These are phyloP conservation scores for Gracilariopsis chorda DNA, from an alignment of 23 red algal genomes.

Conservation along the genomic window DNA sequence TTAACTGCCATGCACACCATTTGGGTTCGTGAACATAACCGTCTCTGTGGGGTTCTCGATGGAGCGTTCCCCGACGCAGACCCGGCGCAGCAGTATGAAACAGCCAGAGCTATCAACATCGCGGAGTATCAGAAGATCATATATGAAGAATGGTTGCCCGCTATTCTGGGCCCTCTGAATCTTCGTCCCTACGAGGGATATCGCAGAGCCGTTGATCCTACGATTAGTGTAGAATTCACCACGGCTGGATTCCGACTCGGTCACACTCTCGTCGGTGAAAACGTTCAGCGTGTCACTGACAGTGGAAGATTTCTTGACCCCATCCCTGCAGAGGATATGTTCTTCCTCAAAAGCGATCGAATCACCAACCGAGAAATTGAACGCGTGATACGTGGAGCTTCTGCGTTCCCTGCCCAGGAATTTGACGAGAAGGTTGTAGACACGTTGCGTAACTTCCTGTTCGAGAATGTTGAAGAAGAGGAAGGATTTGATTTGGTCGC, in stretches of 20 bases:
- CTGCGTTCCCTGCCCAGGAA: slow-evolving; percentile 5
- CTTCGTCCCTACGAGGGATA: slow-evolving; percentile 33
- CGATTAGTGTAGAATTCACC: slow-evolving; percentile 33
- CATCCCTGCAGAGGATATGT: neutral
- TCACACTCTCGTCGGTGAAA: slow-evolving; percentile 12
- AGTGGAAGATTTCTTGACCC: neutral
- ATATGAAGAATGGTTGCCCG: slow-evolving; percentile 31
- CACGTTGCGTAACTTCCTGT: slow-evolving; percentile 29
- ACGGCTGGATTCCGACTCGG: slow-evolving; percentile 46
- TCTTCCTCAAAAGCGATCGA: neutral
- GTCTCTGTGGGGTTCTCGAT: neutral
- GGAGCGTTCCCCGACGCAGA: neutral
- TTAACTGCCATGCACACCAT: slow-evolving; percentile 36
- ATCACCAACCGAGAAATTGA: neutral
- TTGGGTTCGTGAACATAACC: slow-evolving; percentile 46
- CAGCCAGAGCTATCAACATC: neutral
- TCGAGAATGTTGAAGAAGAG: neutral
- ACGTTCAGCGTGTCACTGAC: neutral
- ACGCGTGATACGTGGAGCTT: slow-evolving; percentile 1
- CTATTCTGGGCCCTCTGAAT: neutral
- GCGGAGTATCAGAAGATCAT: slow-evolving; percentile 23
- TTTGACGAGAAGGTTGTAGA: slow-evolving; percentile 23
- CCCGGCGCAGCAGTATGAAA: neutral
- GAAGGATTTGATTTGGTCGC: slow-evolving; percentile 3
- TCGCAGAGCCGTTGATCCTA: neutral